Evolutionary conservation across 2,329 filamentous ascomycete genomes (phyloP).

Genomic region (Diaporthe amygdali): DNA sequence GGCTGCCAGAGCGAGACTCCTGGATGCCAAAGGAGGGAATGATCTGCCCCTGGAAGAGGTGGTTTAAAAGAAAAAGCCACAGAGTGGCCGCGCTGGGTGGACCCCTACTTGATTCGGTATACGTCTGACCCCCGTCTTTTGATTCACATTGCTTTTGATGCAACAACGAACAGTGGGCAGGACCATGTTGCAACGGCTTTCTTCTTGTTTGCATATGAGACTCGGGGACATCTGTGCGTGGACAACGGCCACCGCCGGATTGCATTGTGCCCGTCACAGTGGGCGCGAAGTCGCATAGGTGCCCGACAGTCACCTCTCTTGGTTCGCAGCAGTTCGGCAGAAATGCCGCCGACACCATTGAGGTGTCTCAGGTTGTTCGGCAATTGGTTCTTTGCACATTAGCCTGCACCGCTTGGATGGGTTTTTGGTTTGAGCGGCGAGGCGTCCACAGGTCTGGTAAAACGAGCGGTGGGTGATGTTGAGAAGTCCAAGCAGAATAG

Average conservation of each 20-base stretch:
- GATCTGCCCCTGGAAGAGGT: neutral
- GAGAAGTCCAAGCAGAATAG: neutral
- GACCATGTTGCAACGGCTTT: conserved; percentile 5
- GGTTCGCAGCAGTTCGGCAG: neutral
- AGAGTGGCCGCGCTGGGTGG: neutral
- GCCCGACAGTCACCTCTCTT: neutral
- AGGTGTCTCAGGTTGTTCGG: neutral
- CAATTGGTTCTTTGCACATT: neutral
- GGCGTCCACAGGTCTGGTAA: neutral
- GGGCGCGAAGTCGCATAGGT: neutral
- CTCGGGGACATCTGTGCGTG: conserved; percentile 3
- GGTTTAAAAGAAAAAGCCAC: neutral
- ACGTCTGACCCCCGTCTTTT: neutral
- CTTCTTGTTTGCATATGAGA: conserved; percentile 14
- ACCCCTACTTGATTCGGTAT: neutral
- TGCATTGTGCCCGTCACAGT: neutral
- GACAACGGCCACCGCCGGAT: neutral
- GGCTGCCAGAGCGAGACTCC: neutral
- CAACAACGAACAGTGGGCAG: neutral
- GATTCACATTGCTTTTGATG: conserved; percentile 5
- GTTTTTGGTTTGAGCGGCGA: neutral
- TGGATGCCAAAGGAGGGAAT: neutral
- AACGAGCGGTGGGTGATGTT: conserved; percentile 6
- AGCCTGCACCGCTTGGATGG: neutral
- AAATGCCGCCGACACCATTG: neutral